Evolutionary conservation across 192 early-diverging fungal species (phyloP).

Genomic region (Coemansia sp.): DNA sequence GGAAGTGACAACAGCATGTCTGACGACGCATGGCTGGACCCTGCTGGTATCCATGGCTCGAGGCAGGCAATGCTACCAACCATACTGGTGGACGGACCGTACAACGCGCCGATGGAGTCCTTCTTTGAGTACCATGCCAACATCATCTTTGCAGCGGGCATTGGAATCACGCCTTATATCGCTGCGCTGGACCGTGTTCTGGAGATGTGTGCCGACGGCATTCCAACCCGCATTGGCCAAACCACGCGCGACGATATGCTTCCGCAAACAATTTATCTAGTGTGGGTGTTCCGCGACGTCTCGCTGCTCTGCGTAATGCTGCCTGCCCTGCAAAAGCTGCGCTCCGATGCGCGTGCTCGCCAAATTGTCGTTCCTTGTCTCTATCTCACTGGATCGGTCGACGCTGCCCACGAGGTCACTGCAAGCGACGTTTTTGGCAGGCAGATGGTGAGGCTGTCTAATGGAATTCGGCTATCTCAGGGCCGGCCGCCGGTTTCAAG

Average conservation of each 20-base stretch:
- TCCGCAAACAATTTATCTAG: slow-evolving; percentile 41
- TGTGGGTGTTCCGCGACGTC: slow-evolving; percentile 53
- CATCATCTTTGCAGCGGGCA: slow-evolving; percentile 75
- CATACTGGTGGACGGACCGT: slow-evolving; percentile 75
- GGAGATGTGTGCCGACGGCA: slow-evolving; percentile 35
- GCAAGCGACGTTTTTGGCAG: slow-evolving; percentile 49
- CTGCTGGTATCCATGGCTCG: slow-evolving; percentile 12
- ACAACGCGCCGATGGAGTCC: slow-evolving; percentile 71
- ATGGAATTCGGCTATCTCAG: slow-evolving; percentile 47
- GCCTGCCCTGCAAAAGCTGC: slow-evolving; percentile 32
- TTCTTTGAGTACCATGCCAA: slow-evolving; percentile 74
- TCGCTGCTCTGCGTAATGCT: slow-evolving; percentile 35
- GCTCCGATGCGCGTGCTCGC: slow-evolving; percentile 31
- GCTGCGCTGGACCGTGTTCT: slow-evolving; percentile 46
- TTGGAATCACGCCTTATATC: slow-evolving; percentile 76
- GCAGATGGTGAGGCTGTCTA: slow-evolving; percentile 45
- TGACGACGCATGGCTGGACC: slow-evolving; percentile 43
- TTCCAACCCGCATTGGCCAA: slow-evolving; percentile 43
- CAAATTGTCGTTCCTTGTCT: slow-evolving; percentile 48
- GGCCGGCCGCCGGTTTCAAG: slow-evolving; percentile 43
- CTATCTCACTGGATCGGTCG: slow-evolving; percentile 40
- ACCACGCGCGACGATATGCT: slow-evolving; percentile 41
- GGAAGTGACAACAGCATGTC: slow-evolving; percentile 37
- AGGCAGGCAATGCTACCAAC: slow-evolving; percentile 55
- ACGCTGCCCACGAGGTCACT: slow-evolving; percentile 30